phyloP scores from a whole-genome alignment of 148 eudicot species.

The Suaeda aralocaspica region DNA sequence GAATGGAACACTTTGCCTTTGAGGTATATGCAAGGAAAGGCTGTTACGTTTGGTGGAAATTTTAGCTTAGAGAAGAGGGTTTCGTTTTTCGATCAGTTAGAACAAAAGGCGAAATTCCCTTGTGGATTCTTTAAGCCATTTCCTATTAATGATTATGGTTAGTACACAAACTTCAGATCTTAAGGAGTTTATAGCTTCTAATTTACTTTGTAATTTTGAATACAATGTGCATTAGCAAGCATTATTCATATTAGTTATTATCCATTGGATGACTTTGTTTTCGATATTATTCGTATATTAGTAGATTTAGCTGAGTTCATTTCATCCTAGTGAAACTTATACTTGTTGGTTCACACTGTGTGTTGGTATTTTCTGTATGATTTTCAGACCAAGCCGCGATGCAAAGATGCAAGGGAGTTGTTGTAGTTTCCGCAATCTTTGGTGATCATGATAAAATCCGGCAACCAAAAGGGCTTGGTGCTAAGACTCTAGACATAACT shows the following conservation, averaged over 20 bases:
- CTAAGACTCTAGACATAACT: conserved; percentile 58
- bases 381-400: conserved; percentile 58
- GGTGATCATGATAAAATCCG: conserved; percentile 89
- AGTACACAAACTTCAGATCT: conserved; percentile 19
- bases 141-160: conserved; percentile 56
- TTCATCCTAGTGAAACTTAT: too few relatives aligned
- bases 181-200: not conserved
- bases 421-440: conserved; percentile 83
- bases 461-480: conserved; percentile 79
- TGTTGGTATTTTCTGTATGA: not conserved
- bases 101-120: conserved; percentile 42
- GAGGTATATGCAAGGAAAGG: conserved; percentile 52
- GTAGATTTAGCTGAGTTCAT: not conserved
- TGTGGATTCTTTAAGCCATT: conserved; percentile 78
- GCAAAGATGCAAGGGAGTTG: conserved; percentile 63
- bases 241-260: too few relatives aligned
- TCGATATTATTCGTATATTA: too few relatives aligned
- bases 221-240: not conserved
- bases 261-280: too few relatives aligned
- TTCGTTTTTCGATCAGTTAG: conserved; percentile 49
- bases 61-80: conserved; percentile 45
- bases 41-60: conserved; percentile 65
- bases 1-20: conserved; percentile 31
- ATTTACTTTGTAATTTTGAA: not conserved
- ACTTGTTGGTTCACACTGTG: too few relatives aligned